Conservation (phyloP, 768 basidiomycete genomes). For the Tephrocybe sp. region DNA sequence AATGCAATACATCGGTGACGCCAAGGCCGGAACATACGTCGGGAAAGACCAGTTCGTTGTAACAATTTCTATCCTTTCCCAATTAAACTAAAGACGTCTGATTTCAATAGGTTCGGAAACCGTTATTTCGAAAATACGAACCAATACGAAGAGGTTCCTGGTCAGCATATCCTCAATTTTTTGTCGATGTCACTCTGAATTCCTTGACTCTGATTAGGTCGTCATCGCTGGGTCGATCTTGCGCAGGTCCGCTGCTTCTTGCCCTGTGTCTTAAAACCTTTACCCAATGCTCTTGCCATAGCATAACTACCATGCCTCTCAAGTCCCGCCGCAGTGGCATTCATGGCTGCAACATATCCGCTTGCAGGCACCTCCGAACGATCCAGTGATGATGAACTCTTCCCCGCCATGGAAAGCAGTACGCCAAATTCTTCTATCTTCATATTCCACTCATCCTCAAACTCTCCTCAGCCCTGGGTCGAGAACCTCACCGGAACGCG, state of each 20-base stretch:
- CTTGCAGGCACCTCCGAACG: slow-evolving; percentile 74
- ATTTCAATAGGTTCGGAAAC: slow-evolving; percentile 80
- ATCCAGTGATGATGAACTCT: slow-evolving; percentile 64
- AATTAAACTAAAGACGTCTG: slow-evolving; percentile 4
- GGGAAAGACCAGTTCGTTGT: slow-evolving; percentile 81
- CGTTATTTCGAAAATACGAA: slow-evolving; percentile 92
- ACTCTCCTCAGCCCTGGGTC: slow-evolving; percentile 60
- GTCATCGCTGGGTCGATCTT: slow-evolving; percentile 96
- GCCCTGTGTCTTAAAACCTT: background rate
- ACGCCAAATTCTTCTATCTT: slow-evolving; percentile 25
- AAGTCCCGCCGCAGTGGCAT: slow-evolving; percentile 97
- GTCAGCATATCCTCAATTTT: slow-evolving; percentile 37
- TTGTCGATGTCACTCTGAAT: background rate
- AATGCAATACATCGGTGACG: slow-evolving; percentile 92
- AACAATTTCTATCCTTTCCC: background rate
- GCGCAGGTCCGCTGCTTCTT: slow-evolving; percentile 58
- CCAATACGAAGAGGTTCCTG: slow-evolving; percentile 84
- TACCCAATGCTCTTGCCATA: slow-evolving; percentile 24
- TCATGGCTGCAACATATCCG: slow-evolving; percentile 94
- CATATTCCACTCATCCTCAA: background rate
- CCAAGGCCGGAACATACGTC: slow-evolving; percentile 77
- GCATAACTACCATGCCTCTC: slow-evolving; percentile 89
- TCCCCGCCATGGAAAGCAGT: slow-evolving; percentile 86
- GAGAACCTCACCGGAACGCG: slow-evolving; percentile 94
- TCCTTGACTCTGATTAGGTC: slow-evolving; percentile 49